Base-by-base conservation (phyloP, 768 basidiomycete species). In the Lactarius sp. region DNA sequence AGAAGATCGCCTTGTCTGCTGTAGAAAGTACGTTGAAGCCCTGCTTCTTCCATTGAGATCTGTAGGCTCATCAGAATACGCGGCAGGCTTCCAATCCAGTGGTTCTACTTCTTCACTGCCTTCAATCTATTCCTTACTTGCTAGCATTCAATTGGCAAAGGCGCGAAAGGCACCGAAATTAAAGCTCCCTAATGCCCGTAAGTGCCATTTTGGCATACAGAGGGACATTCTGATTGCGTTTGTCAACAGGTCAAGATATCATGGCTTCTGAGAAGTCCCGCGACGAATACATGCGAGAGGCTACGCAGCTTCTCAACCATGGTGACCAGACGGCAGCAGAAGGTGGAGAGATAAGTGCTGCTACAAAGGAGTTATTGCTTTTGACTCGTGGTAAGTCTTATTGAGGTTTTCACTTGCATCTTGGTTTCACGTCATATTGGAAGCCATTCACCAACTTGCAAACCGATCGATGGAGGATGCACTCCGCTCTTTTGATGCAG, bases 111-210 rank as follows among this genome's bases (percentile, higher is more conserved):
- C 78, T 8, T 81, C 83, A 0, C 75, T 92, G 42, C 83, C 86
- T 1, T 88, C 91, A 12, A 81, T 94, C 67, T 88, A 90, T 70
- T 83, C 88, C 18, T 78, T 98, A 51, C 80, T 94, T 13, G 94
- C 94, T 3, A 94, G 93, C 75, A 83, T 96, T 54, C 85, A 89
- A 62, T 81, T 98, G 62, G 85, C 88, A 2, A 80, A 85, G 69
- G 90, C 94, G 1, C 83, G 89, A 22, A 82, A 81, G 58, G 94
- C 94, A 12, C 96, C 96, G 0, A 97, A 95, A 71, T 70, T 88
- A 2, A 78, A 89, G 27, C 73, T 96, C 2, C 70, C 79, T 1
- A 82, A 88, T 69, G 86, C 94, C 66, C 85, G 92, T 93, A 71
- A 71, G 92, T 78, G 20, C 47, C 47, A 61, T 63, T 59, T 62